Conservation (phyloP, 768 basidiomycete species). For the Lactarius deliciosus region DNA sequence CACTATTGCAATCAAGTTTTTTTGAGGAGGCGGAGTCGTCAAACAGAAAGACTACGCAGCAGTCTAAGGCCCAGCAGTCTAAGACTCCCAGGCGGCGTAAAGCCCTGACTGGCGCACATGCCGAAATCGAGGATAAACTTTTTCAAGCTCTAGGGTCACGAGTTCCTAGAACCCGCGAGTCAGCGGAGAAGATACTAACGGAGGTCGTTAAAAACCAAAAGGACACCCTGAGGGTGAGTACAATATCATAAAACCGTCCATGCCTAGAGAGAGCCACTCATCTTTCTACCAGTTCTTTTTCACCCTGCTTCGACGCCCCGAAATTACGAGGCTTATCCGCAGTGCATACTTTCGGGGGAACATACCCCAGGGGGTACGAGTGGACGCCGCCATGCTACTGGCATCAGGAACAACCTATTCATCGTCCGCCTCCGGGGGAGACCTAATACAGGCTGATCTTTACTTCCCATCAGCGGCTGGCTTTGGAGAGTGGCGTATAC, state of each 20-base stretch:
- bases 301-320: not conserved
- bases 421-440: not conserved
- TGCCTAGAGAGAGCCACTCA: not conserved
- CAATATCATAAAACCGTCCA: not conserved
- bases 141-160: constrained; percentile 4
- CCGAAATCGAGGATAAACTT: constrained; percentile 8
- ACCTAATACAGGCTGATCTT: constrained; percentile 16
- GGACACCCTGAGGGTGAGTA: constrained; percentile 6
- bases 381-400: not conserved
- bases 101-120: not conserved
- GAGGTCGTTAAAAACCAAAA: not conserved
- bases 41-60: constrained; percentile 7
- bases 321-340: constrained; percentile 2
- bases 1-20: not conserved
- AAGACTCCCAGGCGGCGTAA: constrained; percentile 1
- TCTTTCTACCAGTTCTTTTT: not conserved
- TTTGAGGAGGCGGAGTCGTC: constrained; percentile 3
- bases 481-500: constrained; percentile 21
- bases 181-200: not conserved
- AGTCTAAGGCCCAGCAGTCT: not conserved
- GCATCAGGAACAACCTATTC: not conserved
- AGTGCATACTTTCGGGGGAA: constrained; percentile 17
- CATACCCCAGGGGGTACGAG: constrained; percentile 2
- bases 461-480: constrained; percentile 15
- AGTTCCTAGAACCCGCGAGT: constrained; percentile 7